A percentile compares a stretch with the other conserved stretches of the same genome.
phyloP scores from a whole-genome alignment of 805 yeast genomes.

The Candida parachauliodes region DNA sequence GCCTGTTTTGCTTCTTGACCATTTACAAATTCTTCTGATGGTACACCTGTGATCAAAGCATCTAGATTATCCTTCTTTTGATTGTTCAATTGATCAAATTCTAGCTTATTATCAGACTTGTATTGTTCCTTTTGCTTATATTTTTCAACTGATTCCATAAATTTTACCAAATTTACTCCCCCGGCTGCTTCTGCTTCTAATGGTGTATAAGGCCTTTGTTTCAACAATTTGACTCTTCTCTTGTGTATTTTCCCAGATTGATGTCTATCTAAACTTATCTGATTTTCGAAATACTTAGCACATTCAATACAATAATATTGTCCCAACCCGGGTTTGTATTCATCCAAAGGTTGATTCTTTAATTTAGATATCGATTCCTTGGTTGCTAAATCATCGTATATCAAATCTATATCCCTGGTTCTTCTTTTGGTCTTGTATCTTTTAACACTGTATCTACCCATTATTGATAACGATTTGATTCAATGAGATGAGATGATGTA shows the following conservation, averaged over 20 bases:
- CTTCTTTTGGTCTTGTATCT: conserved; percentile 89
- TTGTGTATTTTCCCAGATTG: conserved; percentile 75
- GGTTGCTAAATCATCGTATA: conserved; percentile 68
- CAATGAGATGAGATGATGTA: conserved; percentile 9
- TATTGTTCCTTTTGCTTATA: conserved; percentile 45
- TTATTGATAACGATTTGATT: conserved; percentile 17
- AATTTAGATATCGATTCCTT: conserved; percentile 60
- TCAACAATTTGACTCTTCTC: conserved; percentile 75
- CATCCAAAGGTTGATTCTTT: conserved; percentile 83
- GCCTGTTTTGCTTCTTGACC: no score
- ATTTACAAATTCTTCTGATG: conserved; percentile 19
- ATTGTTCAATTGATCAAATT: conserved; percentile 29
- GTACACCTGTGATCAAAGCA: conserved; percentile 29
- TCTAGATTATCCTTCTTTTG: conserved; percentile 39
- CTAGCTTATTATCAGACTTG: conserved; percentile 43
- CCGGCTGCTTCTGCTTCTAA: conserved; percentile 90
- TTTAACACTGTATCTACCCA: conserved; percentile 87
- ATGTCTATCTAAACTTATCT: conserved; percentile 69
- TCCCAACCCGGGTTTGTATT: conserved; percentile 88
- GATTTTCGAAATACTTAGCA: conserved; percentile 85
- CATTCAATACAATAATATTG: conserved; percentile 94
- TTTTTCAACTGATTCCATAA: conserved; percentile 58
- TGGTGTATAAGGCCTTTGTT: conserved; percentile 77
- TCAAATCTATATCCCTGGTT: conserved; percentile 78
- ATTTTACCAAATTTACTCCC: conserved; percentile 71